phyloP scores from a whole-genome alignment of 768 basidiomycete genomes.

The Russula olivacea region DNA sequence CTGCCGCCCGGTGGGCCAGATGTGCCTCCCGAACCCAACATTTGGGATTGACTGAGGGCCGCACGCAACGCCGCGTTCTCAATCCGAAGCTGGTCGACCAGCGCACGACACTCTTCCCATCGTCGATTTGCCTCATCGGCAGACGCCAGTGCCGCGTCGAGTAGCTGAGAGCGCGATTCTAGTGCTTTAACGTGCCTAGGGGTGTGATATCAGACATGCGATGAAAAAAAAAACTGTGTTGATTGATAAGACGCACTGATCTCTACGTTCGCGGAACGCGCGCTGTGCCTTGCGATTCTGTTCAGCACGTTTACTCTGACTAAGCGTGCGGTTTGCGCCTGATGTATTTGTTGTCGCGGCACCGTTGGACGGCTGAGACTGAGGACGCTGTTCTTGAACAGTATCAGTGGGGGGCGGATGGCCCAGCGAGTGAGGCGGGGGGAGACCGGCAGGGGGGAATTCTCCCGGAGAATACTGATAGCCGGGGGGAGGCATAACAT shows the following conservation, averaged over 20 bases:
- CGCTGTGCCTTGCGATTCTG: constrained; percentile 94
- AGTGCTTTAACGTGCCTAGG: constrained; percentile 79
- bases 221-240: background rate
- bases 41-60: constrained; percentile 47
- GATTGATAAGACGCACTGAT: constrained; percentile 55
- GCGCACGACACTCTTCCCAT: constrained; percentile 85
- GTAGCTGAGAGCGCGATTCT: constrained; percentile 76
- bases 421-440: constrained; percentile 19
- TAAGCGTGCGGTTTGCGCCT: constrained; percentile 50
- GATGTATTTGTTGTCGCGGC: background rate
- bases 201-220: background rate
- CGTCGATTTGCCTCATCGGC: constrained; percentile 85
- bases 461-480: constrained; percentile 32
- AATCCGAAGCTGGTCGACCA: constrained; percentile 81
- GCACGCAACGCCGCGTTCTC: constrained; percentile 77
- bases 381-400: constrained; percentile 20
- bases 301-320: constrained; percentile 82
- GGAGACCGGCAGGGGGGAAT: constrained; percentile 17
- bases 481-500: constrained; percentile 29
- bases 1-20: background rate
- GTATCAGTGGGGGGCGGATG: constrained; percentile 6
- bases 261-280: constrained; percentile 83
- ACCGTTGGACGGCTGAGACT: constrained; percentile 20
- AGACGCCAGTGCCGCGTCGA: constrained; percentile 79
- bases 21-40: constrained; percentile 19